These are phyloP conservation scores for Incumbomyces delicatus DNA, from an alignment of 2,329 filamentous ascomycete species.

Conservation along the genomic window DNA sequence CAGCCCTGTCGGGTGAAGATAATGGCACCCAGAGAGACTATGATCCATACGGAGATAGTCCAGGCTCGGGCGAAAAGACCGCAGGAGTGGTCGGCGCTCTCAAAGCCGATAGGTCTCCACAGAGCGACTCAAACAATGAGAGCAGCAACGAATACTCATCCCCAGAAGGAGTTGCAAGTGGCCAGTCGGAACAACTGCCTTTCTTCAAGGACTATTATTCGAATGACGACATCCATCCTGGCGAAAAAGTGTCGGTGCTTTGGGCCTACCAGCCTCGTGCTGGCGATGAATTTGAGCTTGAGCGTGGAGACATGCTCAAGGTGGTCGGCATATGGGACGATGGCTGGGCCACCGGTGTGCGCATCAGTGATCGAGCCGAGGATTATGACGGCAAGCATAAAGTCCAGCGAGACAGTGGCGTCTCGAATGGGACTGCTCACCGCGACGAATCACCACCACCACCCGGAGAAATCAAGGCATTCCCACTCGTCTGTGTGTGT, in stretches of 20 bases:
- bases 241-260: slow-evolving; percentile 78
- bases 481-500: slow-evolving; percentile 93
- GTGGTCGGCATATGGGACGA: slow-evolving; percentile 98
- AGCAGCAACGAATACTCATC: slow-evolving; percentile 72
- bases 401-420: slow-evolving; percentile 80
- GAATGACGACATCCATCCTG: slow-evolving; percentile 85
- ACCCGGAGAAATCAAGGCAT: slow-evolving; percentile 86
- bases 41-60: slow-evolving; percentile 62
- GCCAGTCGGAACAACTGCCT: slow-evolving; percentile 87
- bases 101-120: slow-evolving; percentile 78
- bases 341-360: slow-evolving; percentile 90
- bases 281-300: slow-evolving; percentile 82
- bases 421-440: slow-evolving; percentile 66
- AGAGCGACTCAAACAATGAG: slow-evolving; percentile 66
- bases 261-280: slow-evolving; percentile 97
- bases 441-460: slow-evolving; percentile 52
- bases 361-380: slow-evolving; percentile 72
- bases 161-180: slow-evolving; percentile 70
- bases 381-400: slow-evolving; percentile 74
- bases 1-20: slow-evolving; percentile 62
- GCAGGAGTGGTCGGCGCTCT: slow-evolving; percentile 33
- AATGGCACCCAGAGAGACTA: slow-evolving; percentile 42
- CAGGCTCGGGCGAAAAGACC: slow-evolving; percentile 53
- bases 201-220: slow-evolving; percentile 99
- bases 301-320: slow-evolving; percentile 95